These are phyloP conservation scores for Ceratobasidium sp. DNA, from an alignment of 1,284 basidiomycete genomes.

Conservation along the genomic window DNA sequence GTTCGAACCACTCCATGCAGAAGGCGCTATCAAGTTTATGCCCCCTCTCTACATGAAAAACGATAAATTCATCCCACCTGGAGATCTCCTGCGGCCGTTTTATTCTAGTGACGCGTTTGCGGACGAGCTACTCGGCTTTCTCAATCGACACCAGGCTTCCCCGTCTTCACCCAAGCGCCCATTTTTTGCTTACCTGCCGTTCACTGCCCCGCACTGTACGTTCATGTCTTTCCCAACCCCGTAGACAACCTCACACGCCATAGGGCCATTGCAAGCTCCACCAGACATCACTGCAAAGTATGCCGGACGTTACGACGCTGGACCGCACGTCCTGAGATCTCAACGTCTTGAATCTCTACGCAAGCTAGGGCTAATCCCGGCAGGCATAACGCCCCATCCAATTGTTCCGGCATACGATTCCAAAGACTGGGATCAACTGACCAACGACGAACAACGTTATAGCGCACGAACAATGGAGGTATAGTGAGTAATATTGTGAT, in stretches of 20 bases:
- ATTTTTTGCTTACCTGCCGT: constrained; percentile 18
- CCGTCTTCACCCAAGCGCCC: not conserved
- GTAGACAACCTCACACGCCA: not conserved
- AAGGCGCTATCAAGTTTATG: constrained; percentile 8
- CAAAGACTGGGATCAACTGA: constrained; percentile 24
- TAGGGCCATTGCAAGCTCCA: constrained; percentile 27
- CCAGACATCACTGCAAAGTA: constrained; percentile 18
- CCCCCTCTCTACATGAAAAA: constrained; percentile 22
- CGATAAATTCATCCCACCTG: not conserved
- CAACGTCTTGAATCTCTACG: not conserved
- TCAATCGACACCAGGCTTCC: not conserved
- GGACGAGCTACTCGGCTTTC: not conserved
- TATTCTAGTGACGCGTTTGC: constrained; percentile 16
- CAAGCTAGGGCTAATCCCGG: not conserved
- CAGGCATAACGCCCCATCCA: not conserved
- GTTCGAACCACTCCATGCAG: constrained; percentile 11
- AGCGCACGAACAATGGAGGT: constrained; percentile 27
- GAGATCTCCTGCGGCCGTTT: constrained; percentile 16
- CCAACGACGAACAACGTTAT: not conserved
- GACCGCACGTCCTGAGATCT: constrained; percentile 6
- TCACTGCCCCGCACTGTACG: constrained; percentile 23
- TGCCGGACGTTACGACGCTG: constrained; percentile 8
- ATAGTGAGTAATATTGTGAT: not conserved
- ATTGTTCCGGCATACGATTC: constrained; percentile 8
- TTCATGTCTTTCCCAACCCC: not conserved